Conservation (phyloP, 768 basidiomycete genomes). For the Lactarius vividus region DNA sequence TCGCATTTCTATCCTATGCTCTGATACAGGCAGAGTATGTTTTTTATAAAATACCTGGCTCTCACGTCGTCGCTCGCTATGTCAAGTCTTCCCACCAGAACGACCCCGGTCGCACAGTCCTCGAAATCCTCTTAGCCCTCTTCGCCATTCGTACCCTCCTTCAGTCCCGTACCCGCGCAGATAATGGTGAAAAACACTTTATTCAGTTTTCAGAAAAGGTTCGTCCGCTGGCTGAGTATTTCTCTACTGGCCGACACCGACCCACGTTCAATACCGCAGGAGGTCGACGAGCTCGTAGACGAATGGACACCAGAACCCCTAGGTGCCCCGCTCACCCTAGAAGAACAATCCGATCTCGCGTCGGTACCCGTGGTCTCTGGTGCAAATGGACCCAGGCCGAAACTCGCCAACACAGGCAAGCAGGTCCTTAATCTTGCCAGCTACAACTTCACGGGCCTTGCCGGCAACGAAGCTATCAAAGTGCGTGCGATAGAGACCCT, state of each 20-base stretch:
- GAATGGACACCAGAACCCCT: conserved; percentile 93
- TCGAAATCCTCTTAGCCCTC: conserved; percentile 83
- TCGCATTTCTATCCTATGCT: conserved; percentile 62
- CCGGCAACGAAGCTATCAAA: conserved; percentile 85
- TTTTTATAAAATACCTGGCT: conserved; percentile 78
- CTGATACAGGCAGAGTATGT: conserved; percentile 57
- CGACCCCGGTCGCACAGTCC: conserved; percentile 87
- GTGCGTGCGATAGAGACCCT: conserved; percentile 81
- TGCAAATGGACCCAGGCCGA: conserved; percentile 79
- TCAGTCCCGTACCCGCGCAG: conserved; percentile 84
- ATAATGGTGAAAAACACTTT: conserved; percentile 81
- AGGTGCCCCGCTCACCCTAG: conserved; percentile 53
- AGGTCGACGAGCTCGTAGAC: conserved; percentile 93
- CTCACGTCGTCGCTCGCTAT: conserved; percentile 82
- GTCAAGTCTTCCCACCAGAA: conserved; percentile 94
- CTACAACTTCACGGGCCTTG: conserved; percentile 88
- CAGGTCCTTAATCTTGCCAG: conserved; percentile 81
- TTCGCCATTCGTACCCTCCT: conserved; percentile 90
- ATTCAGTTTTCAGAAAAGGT: conserved; percentile 92
- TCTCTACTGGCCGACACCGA: not conserved
- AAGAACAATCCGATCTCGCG: conserved; percentile 66
- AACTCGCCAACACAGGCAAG: conserved; percentile 68
- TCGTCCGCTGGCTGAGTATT: conserved; percentile 24
- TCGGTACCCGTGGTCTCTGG: conserved; percentile 78
- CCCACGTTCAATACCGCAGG: conserved; percentile 46